Evolutionary conservation across 768 basidiomycete species (phyloP).

Genomic region (Naganishia onofrii): DNA sequence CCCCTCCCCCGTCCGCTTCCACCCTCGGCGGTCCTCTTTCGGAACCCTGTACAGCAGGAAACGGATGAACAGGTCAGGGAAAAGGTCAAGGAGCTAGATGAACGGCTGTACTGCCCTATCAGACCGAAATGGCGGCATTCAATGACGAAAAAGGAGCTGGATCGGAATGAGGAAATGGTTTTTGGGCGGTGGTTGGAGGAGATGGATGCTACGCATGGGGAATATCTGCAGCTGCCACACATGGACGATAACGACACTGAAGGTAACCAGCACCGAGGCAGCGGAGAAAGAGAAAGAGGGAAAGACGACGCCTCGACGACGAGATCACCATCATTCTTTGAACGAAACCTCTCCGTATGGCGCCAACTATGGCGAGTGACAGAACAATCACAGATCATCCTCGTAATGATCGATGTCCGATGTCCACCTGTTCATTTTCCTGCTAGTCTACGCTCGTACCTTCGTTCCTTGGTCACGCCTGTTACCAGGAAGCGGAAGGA

Average conservation of each 20-base stretch:
- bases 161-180: slow-evolving; percentile 79
- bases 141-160: slow-evolving; percentile 83
- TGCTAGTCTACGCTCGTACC: slow-evolving; percentile 82
- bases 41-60: slow-evolving; percentile 34
- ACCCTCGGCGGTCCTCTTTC: slow-evolving; percentile 32
- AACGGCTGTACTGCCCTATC: slow-evolving; percentile 59
- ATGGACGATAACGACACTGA: background rate
- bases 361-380: slow-evolving; percentile 95
- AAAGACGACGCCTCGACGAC: too few relatives aligned
- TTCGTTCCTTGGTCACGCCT: slow-evolving; percentile 63
- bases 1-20: slow-evolving; percentile 44
- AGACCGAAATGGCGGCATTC: slow-evolving; percentile 84
- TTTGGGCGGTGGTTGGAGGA: slow-evolving; percentile 74
- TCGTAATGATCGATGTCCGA: slow-evolving; percentile 94
- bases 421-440: slow-evolving; percentile 91
- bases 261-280: background rate
- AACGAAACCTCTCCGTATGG: slow-evolving; percentile 98
- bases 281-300: too few relatives aligned
- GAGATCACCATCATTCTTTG: slow-evolving; percentile 83
- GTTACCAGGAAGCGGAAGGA: slow-evolving; percentile 61
- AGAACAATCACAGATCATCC: slow-evolving; percentile 87
- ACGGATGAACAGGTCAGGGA: slow-evolving; percentile 22
- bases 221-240: slow-evolving; percentile 53
- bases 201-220: slow-evolving; percentile 61
- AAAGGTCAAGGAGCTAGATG: slow-evolving; percentile 31